phyloP scores from a whole-genome alignment of 2,329 filamentous ascomycete genomes.

The Bipolaris zeicola region DNA sequence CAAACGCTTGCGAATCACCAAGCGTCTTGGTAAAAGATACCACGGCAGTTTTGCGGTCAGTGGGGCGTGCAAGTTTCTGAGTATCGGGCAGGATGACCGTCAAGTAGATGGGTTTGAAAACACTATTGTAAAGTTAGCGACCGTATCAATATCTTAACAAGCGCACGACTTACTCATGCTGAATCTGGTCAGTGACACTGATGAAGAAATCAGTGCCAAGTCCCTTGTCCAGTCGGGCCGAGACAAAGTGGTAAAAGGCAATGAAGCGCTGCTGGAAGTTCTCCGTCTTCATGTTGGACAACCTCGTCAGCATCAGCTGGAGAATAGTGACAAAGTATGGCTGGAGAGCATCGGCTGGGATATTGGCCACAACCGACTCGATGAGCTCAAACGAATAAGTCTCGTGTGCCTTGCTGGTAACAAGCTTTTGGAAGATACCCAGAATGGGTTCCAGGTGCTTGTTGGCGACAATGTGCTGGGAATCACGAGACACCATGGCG shows the following conservation, averaged over 20 bases:
- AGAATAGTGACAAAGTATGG: constrained; percentile 81
- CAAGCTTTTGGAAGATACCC: constrained; percentile 93
- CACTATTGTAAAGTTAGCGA: constrained; percentile 50
- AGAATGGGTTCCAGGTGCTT: constrained; percentile 86
- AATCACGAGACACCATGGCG: constrained; percentile 80
- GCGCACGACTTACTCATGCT: constrained; percentile 60
- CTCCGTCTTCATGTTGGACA: constrained; percentile 77
- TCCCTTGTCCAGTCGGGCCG: constrained; percentile 77
- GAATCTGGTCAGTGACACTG: constrained; percentile 78
- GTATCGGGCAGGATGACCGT: constrained; percentile 86
- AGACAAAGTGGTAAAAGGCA: constrained; percentile 92
- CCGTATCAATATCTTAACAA: background rate
- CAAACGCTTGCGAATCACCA: constrained; percentile 83
- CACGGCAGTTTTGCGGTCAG: constrained; percentile 92
- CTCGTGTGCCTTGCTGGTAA: constrained; percentile 83
- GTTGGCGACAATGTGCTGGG: constrained; percentile 72
- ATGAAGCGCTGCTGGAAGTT: constrained; percentile 86
- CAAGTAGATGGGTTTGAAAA: constrained; percentile 86
- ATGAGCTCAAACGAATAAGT: constrained; percentile 86
- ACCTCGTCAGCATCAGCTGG: constrained; percentile 76
- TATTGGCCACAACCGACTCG: constrained; percentile 75
- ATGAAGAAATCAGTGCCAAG: constrained; percentile 93
- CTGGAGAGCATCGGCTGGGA: constrained; percentile 75
- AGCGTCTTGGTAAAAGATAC: constrained; percentile 92
- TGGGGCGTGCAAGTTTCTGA: constrained; percentile 81